These are phyloP conservation scores for Priceomyces castillae DNA, from an alignment of 805 yeast genomes.

Conservation along the genomic window DNA sequence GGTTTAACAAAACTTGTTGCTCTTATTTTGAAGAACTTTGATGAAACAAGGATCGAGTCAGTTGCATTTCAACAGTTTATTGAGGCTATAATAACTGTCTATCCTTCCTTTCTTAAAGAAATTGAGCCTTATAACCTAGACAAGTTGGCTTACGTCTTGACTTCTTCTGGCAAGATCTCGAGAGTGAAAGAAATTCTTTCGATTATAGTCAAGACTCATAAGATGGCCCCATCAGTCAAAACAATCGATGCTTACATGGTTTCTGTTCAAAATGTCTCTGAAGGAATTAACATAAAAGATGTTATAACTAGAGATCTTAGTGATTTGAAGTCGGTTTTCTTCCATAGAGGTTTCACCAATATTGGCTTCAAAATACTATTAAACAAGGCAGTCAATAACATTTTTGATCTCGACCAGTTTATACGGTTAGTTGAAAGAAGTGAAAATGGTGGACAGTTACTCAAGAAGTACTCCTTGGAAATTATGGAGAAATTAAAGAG, in stretches of 20 bases:
- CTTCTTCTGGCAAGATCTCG: slow-evolving; percentile 14
- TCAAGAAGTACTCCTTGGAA: slow-evolving; percentile 15
- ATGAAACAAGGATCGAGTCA: slow-evolving; percentile 10
- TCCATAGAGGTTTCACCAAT: slow-evolving; percentile 19
- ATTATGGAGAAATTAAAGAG: slow-evolving; percentile 18
- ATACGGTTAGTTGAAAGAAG: slow-evolving; percentile 16
- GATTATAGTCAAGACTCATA: slow-evolving; percentile 11
- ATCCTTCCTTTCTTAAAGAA: slow-evolving; percentile 13
- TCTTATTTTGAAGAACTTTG: slow-evolving; percentile 13
- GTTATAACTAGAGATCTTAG: slow-evolving; percentile 20
- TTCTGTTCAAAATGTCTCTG: slow-evolving; percentile 11
- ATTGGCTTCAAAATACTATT: slow-evolving; percentile 21
- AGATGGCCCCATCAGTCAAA: slow-evolving; percentile 20
- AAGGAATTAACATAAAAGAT: slow-evolving; percentile 7
- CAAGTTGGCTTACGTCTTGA: slow-evolving; percentile 20
- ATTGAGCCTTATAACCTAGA: slow-evolving; percentile 21
- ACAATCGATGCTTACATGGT: slow-evolving; percentile 21
- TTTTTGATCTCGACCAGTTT: slow-evolving; percentile 28
- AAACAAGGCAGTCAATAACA: slow-evolving; percentile 17
- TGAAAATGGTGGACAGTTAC: slow-evolving; percentile 8
- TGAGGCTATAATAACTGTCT: slow-evolving; percentile 6
- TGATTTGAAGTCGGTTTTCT: slow-evolving; percentile 26
- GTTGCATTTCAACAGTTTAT: slow-evolving; percentile 12
- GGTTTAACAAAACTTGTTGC: slow-evolving; percentile 13
- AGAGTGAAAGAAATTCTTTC: slow-evolving; percentile 13